These are phyloP conservation scores for Saccharomyces mikatae DNA, from an alignment of 805 yeast genomes.

Conservation along the genomic window DNA sequence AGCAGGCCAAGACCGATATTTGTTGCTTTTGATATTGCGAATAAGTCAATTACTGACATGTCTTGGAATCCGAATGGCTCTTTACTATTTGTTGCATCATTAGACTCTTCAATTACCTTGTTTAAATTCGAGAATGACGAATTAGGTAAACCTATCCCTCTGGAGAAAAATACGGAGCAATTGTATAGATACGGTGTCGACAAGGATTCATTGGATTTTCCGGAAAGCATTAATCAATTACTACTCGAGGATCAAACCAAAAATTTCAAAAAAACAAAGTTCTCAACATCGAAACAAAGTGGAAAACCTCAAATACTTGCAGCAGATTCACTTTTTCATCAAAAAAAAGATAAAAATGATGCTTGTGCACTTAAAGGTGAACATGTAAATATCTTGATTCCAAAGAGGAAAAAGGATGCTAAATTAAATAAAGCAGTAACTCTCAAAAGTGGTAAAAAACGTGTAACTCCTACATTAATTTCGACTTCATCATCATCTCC, in stretches of 20 bases:
- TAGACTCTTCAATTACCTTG: conserved; percentile 76
- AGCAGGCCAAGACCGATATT: conserved; percentile 65
- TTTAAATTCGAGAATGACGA: conserved; percentile 57
- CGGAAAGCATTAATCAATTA: conserved; percentile 79
- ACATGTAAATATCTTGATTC: conserved; percentile 21
- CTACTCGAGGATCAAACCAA: conserved; percentile 58
- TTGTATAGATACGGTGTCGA: conserved; percentile 83
- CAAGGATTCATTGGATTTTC: conserved; percentile 73
- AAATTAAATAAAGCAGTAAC: conserved; percentile 45
- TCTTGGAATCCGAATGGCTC: conserved; percentile 83
- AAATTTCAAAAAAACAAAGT: conserved; percentile 23
- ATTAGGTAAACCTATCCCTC: conserved; percentile 53
- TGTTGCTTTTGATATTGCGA: conserved; percentile 67
- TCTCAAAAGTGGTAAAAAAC: conserved; percentile 66
- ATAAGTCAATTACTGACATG: conserved; percentile 77
- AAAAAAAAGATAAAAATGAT: background rate
- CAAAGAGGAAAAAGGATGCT: conserved; percentile 23
- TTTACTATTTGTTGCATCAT: conserved; percentile 62
- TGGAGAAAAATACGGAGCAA: conserved; percentile 59
- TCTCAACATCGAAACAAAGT: background rate
- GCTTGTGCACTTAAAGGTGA: background rate
- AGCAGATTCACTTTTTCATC: background rate
- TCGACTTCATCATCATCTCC: conserved; percentile 30
- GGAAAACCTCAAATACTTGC: conserved; percentile 8
- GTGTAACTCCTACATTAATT: conserved; percentile 64